Percentiles rank a stretch among this genome's conserved stretches.
These are phyloP conservation scores for Macrophomina tecta DNA, from an alignment of 2,329 filamentous ascomycete species.

Conservation along the genomic window DNA sequence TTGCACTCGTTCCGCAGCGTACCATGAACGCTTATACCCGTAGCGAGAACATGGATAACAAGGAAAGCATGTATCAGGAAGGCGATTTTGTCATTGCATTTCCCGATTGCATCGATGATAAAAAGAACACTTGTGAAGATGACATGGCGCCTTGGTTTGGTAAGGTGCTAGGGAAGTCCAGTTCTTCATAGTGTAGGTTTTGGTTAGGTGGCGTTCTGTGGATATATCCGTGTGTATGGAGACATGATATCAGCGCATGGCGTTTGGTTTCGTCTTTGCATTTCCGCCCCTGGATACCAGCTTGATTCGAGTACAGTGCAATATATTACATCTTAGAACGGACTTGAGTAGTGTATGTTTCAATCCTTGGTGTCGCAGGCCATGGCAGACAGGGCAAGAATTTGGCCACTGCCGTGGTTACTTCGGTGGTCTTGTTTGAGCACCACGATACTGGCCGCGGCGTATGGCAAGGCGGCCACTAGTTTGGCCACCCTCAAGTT, in stretches of 20 bases:
- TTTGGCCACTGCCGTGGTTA: too few species aligned
- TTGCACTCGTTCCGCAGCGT: constrained; percentile 88
- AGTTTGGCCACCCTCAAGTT: background rate
- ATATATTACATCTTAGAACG: constrained; percentile 1
- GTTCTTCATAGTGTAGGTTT: background rate
- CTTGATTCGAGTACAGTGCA: background rate
- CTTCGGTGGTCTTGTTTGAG: too few species aligned
- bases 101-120: constrained; percentile 68
- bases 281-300: background rate
- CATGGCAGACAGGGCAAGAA: too few species aligned
- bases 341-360: too few species aligned
- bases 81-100: constrained; percentile 87
- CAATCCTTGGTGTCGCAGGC: too few species aligned
- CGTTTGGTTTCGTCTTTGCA: constrained; percentile 19
- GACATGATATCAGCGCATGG: constrained; percentile 16
- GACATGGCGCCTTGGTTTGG: constrained; percentile 66
- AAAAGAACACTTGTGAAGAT: constrained; percentile 68
- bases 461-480: background rate
- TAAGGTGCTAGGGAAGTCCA: constrained; percentile 39
- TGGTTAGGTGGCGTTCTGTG: constrained; percentile 21
- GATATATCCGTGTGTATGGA: constrained; percentile 21
- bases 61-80: constrained; percentile 70
- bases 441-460: too few species aligned
- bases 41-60: constrained; percentile 45
- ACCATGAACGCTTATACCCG: constrained; percentile 76